Evolutionary conservation across 345 rosid genomes (phyloP).

Genomic region (Clarkia xantiana): DNA sequence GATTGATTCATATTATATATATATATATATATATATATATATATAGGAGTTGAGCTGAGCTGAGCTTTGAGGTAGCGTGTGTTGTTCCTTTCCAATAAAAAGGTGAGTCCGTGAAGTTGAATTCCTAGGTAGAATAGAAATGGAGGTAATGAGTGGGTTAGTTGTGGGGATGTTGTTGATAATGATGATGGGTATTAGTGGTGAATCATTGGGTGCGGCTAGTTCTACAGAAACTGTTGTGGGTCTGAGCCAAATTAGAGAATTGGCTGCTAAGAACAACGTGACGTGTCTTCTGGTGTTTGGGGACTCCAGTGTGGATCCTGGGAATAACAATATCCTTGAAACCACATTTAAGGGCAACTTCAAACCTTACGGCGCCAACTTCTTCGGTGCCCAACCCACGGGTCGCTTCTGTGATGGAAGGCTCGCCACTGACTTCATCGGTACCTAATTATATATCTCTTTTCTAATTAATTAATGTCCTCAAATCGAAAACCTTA

Average conservation of each 20-base stretch:
- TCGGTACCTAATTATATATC: conserved; percentile 20
- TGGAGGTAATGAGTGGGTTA: too few relatives aligned
- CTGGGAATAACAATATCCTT: conserved; percentile 59
- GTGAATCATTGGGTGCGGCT: too few relatives aligned
- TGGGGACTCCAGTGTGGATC: conserved; percentile 83
- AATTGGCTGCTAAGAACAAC: conserved; percentile 34
- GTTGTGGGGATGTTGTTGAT: too few relatives aligned
- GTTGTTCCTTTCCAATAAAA: too few relatives aligned
- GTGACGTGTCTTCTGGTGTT: conserved; percentile 52
- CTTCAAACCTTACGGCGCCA: conserved; percentile 56
- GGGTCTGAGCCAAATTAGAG: conserved; percentile 16
- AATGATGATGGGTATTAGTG: too few relatives aligned
- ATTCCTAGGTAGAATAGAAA: neutral
- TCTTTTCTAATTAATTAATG: too few relatives aligned
- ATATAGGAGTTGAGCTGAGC: too few relatives aligned
- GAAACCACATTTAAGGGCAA: conserved; percentile 36
- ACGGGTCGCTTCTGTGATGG: conserved; percentile 63
- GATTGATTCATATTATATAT: too few relatives aligned
- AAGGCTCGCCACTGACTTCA: conserved; percentile 56
- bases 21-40: too few relatives aligned
- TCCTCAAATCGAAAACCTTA: too few relatives aligned
- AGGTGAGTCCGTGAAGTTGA: neutral
- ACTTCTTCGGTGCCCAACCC: conserved; percentile 41
- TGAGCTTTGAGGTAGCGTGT: too few relatives aligned
- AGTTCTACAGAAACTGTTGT: too few relatives aligned